These are phyloP conservation scores for Apiotrichum brassicae DNA, from an alignment of 1,284 basidiomycete genomes.

Conservation along the genomic window DNA sequence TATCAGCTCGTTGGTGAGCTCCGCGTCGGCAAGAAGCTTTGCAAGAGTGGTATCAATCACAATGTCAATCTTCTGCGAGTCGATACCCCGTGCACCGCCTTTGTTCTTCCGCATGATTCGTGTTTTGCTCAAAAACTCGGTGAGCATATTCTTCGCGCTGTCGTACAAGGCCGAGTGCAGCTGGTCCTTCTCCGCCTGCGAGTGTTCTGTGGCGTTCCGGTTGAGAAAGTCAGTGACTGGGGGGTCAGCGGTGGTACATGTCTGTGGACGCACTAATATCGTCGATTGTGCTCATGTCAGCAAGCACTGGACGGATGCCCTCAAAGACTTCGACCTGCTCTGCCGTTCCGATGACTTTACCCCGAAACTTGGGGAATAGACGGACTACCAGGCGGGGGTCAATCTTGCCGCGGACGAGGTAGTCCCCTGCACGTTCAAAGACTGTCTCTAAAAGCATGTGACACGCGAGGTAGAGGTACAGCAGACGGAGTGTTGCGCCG, in stretches of 20 bases:
- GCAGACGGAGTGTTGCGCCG: slow-evolving; percentile 39
- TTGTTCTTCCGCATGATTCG: slow-evolving; percentile 40
- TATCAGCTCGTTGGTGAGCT: slow-evolving; percentile 59
- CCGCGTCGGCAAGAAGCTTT: slow-evolving; percentile 62
- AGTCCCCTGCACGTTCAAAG: slow-evolving; percentile 47
- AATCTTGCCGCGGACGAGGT: slow-evolving; percentile 40
- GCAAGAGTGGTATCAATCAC: slow-evolving; percentile 75
- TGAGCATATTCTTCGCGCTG: slow-evolving; percentile 42
- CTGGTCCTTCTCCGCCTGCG: slow-evolving; percentile 12
- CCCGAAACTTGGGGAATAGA: slow-evolving; percentile 43
- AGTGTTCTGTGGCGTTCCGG: slow-evolving; percentile 3
- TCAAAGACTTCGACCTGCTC: slow-evolving; percentile 44
- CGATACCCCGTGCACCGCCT: slow-evolving; percentile 31
- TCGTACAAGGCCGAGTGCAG: slow-evolving; percentile 32
- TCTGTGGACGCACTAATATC: slow-evolving; percentile 45
- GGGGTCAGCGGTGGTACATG: not conserved
- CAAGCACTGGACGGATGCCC: slow-evolving; percentile 38
- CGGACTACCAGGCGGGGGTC: slow-evolving; percentile 46
- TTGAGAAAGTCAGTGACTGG: slow-evolving; percentile 10
- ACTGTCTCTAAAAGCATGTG: slow-evolving; percentile 40
- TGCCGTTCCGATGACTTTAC: slow-evolving; percentile 36
- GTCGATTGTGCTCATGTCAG: slow-evolving; percentile 35
- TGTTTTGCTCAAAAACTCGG: slow-evolving; percentile 46
- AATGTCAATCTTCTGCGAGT: slow-evolving; percentile 45
- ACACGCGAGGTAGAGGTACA: slow-evolving; percentile 46